Evolutionary conservation across 2,329 filamentous ascomycete genomes (phyloP).

Genomic region (Coniella lustricola): DNA sequence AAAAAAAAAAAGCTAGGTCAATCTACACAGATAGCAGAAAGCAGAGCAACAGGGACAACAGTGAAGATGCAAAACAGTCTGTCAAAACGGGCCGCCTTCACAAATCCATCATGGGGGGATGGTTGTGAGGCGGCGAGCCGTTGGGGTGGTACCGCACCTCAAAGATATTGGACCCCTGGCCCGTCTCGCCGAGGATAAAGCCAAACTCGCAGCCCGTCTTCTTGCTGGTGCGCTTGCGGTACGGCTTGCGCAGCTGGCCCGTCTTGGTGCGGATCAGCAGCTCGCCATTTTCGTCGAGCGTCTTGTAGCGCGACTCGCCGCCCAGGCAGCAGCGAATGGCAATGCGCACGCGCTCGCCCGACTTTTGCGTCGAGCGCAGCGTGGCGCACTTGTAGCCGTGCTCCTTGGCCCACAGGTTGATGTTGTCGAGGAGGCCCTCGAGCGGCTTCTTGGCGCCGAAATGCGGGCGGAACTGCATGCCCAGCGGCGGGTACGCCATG

Average conservation of each 20-base stretch:
- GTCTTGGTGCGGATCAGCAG: slow-evolving; percentile 16
- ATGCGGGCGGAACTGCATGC: slow-evolving; percentile 17
- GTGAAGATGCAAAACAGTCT: background rate
- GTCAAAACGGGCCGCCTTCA: background rate
- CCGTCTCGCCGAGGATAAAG: slow-evolving; percentile 17
- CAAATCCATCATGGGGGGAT: slow-evolving; percentile 15
- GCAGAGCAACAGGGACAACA: background rate
- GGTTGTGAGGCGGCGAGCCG: slow-evolving; percentile 16
- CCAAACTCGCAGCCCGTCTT: slow-evolving; percentile 17
- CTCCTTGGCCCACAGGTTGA: slow-evolving; percentile 17
- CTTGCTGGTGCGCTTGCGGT: slow-evolving; percentile 18
- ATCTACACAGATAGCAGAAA: background rate
- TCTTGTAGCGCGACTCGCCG: slow-evolving; percentile 17
- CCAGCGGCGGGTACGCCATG: slow-evolving; percentile 16
- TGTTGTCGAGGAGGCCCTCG: slow-evolving; percentile 16
- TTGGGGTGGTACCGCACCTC: slow-evolving; percentile 16
- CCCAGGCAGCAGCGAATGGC: slow-evolving; percentile 15
- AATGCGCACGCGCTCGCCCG: slow-evolving; percentile 14
- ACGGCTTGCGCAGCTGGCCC: slow-evolving; percentile 17
- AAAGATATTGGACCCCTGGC: slow-evolving; percentile 16
- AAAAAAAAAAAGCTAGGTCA: background rate
- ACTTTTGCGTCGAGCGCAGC: slow-evolving; percentile 16
- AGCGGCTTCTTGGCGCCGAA: slow-evolving; percentile 17
- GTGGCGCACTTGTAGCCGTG: slow-evolving; percentile 17
- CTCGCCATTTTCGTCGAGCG: slow-evolving; percentile 16